Evolutionary conservation across 257 asterid species (phyloP).

Genomic region (Avicennia marina): DNA sequence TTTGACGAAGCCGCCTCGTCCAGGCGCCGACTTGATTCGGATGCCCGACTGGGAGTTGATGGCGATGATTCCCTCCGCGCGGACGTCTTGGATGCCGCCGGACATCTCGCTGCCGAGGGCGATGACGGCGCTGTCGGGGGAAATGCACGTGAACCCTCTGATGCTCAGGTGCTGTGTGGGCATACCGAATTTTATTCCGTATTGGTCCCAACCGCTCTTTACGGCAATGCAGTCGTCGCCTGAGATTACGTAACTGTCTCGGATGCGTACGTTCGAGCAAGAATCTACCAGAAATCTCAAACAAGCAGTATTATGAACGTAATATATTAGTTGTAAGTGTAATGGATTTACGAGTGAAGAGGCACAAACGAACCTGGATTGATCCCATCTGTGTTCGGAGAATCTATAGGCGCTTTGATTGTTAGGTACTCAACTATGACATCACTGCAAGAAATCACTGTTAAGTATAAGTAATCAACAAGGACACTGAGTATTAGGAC

Average conservation of each 20-base stretch:
- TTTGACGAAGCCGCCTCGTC: slow-evolving; percentile 54
- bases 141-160: slow-evolving; percentile 53
- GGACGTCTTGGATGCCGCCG: slow-evolving; percentile 63
- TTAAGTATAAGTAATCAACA: background rate
- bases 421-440: slow-evolving; percentile 55
- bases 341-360: too few species aligned
- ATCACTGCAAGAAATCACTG: slow-evolving; percentile 24
- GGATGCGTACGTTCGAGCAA: slow-evolving; percentile 53
- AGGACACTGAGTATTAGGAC: too few species aligned
- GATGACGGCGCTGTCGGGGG: slow-evolving; percentile 70
- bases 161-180: slow-evolving; percentile 55
- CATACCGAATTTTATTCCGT: slow-evolving; percentile 42
- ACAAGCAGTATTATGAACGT: background rate
- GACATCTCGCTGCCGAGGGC: slow-evolving; percentile 89
- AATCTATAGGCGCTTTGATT: slow-evolving; percentile 44
- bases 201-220: slow-evolving; percentile 81
- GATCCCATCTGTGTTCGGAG: slow-evolving; percentile 77
- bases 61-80: slow-evolving; percentile 51
- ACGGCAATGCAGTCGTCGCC: slow-evolving; percentile 81
- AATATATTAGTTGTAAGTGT: too few species aligned
- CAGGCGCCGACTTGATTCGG: slow-evolving; percentile 53
- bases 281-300: slow-evolving; percentile 40
- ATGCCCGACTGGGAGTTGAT: slow-evolving; percentile 50
- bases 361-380: slow-evolving; percentile 65
- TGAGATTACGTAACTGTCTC: slow-evolving; percentile 55